These are phyloP conservation scores for Candida smagusa DNA, from an alignment of 1,139 yeast species.

Conservation along the genomic window DNA sequence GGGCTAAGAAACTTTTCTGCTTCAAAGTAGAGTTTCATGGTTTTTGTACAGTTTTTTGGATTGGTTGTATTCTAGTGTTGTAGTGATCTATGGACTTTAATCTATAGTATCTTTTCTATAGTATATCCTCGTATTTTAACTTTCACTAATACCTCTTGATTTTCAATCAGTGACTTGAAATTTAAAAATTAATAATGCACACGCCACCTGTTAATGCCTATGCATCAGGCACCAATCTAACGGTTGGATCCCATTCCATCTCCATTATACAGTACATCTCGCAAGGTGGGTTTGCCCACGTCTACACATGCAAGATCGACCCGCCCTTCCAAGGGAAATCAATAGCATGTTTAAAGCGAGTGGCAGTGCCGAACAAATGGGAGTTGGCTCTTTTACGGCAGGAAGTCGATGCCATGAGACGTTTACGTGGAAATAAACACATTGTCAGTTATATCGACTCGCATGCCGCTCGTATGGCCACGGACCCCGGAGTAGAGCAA, in stretches of 20 bases:
- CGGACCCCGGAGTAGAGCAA: constrained; percentile 27
- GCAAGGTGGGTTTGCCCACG: constrained; percentile 76
- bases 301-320: constrained; percentile 57
- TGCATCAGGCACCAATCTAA: constrained; percentile 55
- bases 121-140: background rate
- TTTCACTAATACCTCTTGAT: background rate
- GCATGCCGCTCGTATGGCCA: constrained; percentile 73
- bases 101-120: background rate
- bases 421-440: constrained; percentile 70
- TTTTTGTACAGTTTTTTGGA: background rate
- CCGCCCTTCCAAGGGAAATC: constrained; percentile 48
- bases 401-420: constrained; percentile 82
- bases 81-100: background rate
- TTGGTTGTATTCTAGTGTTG: background rate
- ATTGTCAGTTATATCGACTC: constrained; percentile 91
- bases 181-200: constrained; percentile 13
- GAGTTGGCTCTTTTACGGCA: constrained; percentile 66
- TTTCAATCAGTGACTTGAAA: background rate
- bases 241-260: constrained; percentile 64
- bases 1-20: constrained; percentile 49
- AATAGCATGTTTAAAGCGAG: constrained; percentile 70
- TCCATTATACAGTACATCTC: constrained; percentile 59
- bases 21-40: constrained; percentile 63
- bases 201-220: constrained; percentile 55
- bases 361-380: constrained; percentile 68